phyloP scores from a whole-genome alignment of 805 yeast species.

The Schizosaccharomyces japonicus region DNA sequence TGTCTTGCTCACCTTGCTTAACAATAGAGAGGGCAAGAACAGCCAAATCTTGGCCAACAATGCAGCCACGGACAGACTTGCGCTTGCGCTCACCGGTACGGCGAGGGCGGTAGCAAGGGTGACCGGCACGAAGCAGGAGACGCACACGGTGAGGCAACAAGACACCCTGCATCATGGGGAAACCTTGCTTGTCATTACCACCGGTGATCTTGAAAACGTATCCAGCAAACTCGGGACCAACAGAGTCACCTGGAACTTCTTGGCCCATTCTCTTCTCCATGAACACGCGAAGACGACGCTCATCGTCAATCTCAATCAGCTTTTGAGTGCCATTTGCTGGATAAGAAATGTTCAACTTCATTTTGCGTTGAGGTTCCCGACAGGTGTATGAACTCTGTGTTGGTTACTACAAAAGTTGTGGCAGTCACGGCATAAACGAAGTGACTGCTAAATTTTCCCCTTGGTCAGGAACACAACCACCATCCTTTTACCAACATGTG shows the following conservation, averaged over 20 bases:
- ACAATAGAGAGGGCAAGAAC: slow-evolving; percentile 79
- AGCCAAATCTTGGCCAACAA: slow-evolving; percentile 90
- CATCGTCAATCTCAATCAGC: slow-evolving; percentile 93
- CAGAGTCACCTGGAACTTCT: slow-evolving; percentile 95
- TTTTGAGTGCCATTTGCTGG: slow-evolving; percentile 99
- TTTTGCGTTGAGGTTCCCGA: slow-evolving; percentile 5
- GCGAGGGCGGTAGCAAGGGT: slow-evolving; percentile 99
- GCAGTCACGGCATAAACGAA: too few relatives aligned
- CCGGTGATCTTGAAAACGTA: slow-evolving; percentile 96
- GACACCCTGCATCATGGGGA: slow-evolving; percentile 99
- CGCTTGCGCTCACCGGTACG: slow-evolving; percentile 99
- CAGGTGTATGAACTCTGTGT: not conserved
- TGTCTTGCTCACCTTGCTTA: slow-evolving; percentile 92
- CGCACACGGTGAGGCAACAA: slow-evolving; percentile 98
- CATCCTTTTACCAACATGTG: too few relatives aligned
- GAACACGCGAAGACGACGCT: slow-evolving; percentile 92
- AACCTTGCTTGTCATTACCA: slow-evolving; percentile 99
- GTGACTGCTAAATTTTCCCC: too few relatives aligned
- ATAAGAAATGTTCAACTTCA: slow-evolving; percentile 90
- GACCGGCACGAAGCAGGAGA: slow-evolving; percentile 77
- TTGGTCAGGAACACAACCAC: too few relatives aligned
- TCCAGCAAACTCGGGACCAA: slow-evolving; percentile 98
- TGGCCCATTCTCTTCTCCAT: slow-evolving; percentile 99
- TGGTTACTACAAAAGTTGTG: too few relatives aligned
- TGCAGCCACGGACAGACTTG: slow-evolving; percentile 99